Evolutionary conservation across 352 stramenopile species (phyloP).

Genomic region (Lagenidium giganteum): DNA sequence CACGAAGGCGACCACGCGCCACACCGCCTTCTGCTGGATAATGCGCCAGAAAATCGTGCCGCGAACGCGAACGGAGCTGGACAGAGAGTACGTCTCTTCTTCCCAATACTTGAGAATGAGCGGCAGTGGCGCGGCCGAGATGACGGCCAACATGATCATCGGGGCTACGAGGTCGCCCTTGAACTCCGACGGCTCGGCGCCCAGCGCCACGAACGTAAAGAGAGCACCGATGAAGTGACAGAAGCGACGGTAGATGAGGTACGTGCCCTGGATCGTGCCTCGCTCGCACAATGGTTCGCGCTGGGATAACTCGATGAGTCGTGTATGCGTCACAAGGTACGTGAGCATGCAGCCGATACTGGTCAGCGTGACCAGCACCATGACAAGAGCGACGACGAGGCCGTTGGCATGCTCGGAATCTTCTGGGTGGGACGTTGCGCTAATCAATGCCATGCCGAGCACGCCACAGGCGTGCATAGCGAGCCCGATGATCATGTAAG

Average conservation of each 20-base stretch:
- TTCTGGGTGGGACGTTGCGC: constrained; percentile 30
- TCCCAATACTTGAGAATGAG: constrained; percentile 33
- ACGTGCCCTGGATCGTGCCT: constrained; percentile 30
- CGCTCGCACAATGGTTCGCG: constrained; percentile 27
- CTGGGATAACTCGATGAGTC: constrained; percentile 37
- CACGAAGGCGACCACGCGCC: constrained; percentile 4
- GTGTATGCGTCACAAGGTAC: constrained; percentile 27
- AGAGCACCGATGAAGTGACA: constrained; percentile 8
- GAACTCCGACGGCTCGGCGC: constrained; percentile 14
- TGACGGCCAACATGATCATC: constrained; percentile 31
- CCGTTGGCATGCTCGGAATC: constrained; percentile 22
- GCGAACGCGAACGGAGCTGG: constrained; percentile 30
- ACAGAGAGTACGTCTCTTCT: constrained; percentile 35
- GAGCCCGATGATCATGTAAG: constrained; percentile 48
- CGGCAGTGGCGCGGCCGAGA: constrained; percentile 24
- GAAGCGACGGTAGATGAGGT: constrained; percentile 27
- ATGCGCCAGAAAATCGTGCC: constrained; percentile 20
- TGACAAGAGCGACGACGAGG: constrained; percentile 25
- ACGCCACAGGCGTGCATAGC: too few relatives aligned
- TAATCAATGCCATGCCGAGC: constrained; percentile 49
- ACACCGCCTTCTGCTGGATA: constrained; percentile 5
- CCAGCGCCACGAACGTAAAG: constrained; percentile 1
- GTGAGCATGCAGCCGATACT: constrained; percentile 41
- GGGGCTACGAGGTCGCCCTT: too few relatives aligned
- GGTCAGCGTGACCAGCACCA: constrained; percentile 35